These are phyloP conservation scores for Paramarasmius palmivorus DNA, from an alignment of 1,284 basidiomycete species.

Conservation along the genomic window DNA sequence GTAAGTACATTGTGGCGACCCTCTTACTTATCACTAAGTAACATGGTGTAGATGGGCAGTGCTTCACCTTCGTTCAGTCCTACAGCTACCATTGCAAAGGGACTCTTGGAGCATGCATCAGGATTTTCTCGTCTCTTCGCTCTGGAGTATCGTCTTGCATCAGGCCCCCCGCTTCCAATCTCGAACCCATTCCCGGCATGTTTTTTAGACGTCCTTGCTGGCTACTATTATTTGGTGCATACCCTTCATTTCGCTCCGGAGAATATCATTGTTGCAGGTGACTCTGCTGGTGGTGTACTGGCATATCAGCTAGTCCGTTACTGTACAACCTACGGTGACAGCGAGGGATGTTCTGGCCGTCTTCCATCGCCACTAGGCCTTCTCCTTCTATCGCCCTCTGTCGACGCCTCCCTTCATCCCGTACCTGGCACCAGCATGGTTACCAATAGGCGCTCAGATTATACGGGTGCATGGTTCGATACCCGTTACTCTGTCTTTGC, in stretches of 20 bases:
- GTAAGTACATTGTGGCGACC: not conserved
- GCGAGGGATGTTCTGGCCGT: constrained; percentile 19
- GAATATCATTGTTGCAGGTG: constrained; percentile 58
- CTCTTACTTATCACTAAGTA: no score
- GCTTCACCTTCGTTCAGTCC: constrained; percentile 26
- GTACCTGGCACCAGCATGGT: constrained; percentile 3
- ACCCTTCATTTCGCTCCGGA: constrained; percentile 39
- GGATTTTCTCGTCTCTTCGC: constrained; percentile 36
- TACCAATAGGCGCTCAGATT: constrained; percentile 20
- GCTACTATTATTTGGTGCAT: constrained; percentile 53
- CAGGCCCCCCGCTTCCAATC: constrained; percentile 21
- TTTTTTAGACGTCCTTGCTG: constrained; percentile 52
- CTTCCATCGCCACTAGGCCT: constrained; percentile 33
- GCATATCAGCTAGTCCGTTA: constrained; percentile 47
- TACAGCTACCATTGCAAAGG: constrained; percentile 24
- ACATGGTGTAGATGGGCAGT: constrained; percentile 16
- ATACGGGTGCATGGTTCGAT: constrained; percentile 12
- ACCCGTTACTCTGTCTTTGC: constrained; percentile 6
- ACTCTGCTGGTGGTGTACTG: constrained; percentile 64
- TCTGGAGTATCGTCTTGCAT: constrained; percentile 43
- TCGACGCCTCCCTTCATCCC: not conserved
- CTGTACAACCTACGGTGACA: constrained; percentile 26
- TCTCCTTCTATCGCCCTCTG: constrained; percentile 44
- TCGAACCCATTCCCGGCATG: constrained; percentile 51
- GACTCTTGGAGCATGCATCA: constrained; percentile 24